phyloP scores from a whole-genome alignment of 345 rosid species.

The Eucalyptus pauciflora region DNA sequence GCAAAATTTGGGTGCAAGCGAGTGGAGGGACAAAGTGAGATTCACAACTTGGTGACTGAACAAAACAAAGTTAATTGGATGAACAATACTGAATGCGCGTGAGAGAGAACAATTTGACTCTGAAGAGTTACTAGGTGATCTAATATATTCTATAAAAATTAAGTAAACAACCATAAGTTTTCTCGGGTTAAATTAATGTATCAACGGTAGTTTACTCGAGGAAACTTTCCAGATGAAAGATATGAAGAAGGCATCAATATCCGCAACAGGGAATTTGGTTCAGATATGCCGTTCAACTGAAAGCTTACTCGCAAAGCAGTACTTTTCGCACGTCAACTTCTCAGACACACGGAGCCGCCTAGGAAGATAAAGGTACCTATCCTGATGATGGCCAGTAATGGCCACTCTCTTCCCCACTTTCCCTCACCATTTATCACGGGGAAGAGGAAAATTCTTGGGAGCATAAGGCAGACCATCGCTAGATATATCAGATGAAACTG shows the following conservation, averaged over 20 bases:
- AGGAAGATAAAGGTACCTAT: constrained; percentile 62
- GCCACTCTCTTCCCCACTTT: constrained; percentile 56
- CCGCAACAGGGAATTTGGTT: constrained; percentile 25
- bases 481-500: constrained; percentile 9
- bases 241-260: constrained; percentile 40
- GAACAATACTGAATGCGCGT: too few relatives aligned
- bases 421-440: constrained; percentile 87
- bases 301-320: constrained; percentile 42
- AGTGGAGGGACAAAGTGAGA: too few relatives aligned
- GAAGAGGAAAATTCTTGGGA: too few relatives aligned
- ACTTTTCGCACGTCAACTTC: not conserved
- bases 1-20: too few relatives aligned
- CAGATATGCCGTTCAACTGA: constrained; percentile 26
- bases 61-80: too few relatives aligned
- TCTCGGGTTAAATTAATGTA: not conserved
- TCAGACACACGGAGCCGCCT: constrained; percentile 10
- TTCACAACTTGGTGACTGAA: too few relatives aligned
- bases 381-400: constrained; percentile 27
- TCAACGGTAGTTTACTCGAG: constrained; percentile 5
- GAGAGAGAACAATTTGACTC: too few relatives aligned
- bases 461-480: constrained; percentile 13
- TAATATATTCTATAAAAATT: too few relatives aligned
- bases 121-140: too few relatives aligned
- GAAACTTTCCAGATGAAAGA: constrained; percentile 64
- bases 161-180: too few relatives aligned